Conservation (phyloP, 306 rosid genomes). For the Cucurbita ficifolia region DNA sequence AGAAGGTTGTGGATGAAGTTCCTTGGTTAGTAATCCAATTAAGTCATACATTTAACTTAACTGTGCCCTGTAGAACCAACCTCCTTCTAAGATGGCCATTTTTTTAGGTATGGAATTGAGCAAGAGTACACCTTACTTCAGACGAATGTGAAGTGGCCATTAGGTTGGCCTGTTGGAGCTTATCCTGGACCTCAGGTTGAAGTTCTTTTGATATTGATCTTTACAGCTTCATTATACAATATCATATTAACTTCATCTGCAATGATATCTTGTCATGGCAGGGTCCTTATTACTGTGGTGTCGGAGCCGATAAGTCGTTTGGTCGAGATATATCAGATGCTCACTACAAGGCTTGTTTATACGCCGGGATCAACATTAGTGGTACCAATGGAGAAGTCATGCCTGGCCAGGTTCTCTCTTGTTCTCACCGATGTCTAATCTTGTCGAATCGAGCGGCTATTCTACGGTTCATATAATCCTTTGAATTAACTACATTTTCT, state of each 20-base stretch:
- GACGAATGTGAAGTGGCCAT: constrained; percentile 79
- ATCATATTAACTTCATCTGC: neutral
- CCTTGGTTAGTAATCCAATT: constrained; percentile 45
- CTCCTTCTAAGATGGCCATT: neutral
- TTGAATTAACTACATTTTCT: neutral
- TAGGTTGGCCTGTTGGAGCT: constrained; percentile 97
- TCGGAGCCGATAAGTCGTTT: constrained; percentile 94
- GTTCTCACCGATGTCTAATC: neutral
- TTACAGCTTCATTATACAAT: neutral
- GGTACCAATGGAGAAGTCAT: constrained; percentile 99
- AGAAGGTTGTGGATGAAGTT: constrained; percentile 63
- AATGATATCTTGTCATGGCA: constrained; percentile 9
- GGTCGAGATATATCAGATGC: constrained; percentile 99
- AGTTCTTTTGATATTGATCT: neutral
- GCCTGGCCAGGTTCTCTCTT: constrained; percentile 18
- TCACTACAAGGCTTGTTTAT: constrained; percentile 96
- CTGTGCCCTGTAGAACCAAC: neutral
- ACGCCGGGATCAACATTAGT: constrained; percentile 90
- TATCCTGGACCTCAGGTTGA: constrained; percentile 99
- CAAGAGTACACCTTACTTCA: constrained; percentile 99
- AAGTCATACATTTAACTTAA: neutral
- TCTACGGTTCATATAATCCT: neutral
- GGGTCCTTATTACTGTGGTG: constrained; percentile 96
- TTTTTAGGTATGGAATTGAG: constrained; percentile 79
- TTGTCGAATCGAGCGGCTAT: neutral